phyloP scores from a whole-genome alignment of 352 stramenopile genomes.

The Phytophthora meadii region DNA sequence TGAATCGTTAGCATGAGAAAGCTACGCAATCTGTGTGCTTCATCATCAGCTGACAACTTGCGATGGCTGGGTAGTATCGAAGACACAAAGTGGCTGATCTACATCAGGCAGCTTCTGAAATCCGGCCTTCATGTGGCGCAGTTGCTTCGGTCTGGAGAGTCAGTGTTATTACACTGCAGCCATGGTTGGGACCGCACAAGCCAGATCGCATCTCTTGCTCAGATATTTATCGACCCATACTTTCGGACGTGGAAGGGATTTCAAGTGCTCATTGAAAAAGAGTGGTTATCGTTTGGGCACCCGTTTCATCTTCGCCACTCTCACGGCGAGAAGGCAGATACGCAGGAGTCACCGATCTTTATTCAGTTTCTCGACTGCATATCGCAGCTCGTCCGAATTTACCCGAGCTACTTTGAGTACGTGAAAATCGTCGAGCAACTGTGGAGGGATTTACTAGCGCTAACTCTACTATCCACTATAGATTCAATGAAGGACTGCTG shows the following conservation, averaged over 20 bases:
- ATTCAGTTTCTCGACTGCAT: constrained; percentile 89
- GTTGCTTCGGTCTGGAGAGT: constrained; percentile 90
- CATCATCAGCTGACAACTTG: constrained; percentile 91
- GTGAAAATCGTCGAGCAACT: constrained; percentile 5
- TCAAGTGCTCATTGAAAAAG: constrained; percentile 85
- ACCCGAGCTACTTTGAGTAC: constrained; percentile 96
- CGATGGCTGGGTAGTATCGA: constrained; percentile 93
- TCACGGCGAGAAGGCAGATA: constrained; percentile 80
- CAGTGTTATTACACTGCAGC: constrained; percentile 84
- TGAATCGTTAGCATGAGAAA: constrained; percentile 65
- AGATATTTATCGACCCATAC: constrained; percentile 81
- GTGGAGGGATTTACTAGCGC: neutral
- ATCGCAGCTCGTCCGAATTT: constrained; percentile 90
- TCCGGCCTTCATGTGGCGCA: constrained; percentile 91
- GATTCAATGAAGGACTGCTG: constrained; percentile 95
- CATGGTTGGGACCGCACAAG: constrained; percentile 91
- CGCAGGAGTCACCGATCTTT: constrained; percentile 87
- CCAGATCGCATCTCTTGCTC: constrained; percentile 83
- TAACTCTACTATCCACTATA: constrained; percentile 19
- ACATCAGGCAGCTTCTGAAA: constrained; percentile 95
- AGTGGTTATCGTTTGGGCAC: constrained; percentile 85
- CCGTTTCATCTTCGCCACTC: constrained; percentile 83
- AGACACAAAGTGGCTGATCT: constrained; percentile 97
- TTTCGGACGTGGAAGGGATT: constrained; percentile 84
- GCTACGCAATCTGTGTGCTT: constrained; percentile 74